Conservation (phyloP, 345 rosid genomes). For the Noccaea caerulescens region DNA sequence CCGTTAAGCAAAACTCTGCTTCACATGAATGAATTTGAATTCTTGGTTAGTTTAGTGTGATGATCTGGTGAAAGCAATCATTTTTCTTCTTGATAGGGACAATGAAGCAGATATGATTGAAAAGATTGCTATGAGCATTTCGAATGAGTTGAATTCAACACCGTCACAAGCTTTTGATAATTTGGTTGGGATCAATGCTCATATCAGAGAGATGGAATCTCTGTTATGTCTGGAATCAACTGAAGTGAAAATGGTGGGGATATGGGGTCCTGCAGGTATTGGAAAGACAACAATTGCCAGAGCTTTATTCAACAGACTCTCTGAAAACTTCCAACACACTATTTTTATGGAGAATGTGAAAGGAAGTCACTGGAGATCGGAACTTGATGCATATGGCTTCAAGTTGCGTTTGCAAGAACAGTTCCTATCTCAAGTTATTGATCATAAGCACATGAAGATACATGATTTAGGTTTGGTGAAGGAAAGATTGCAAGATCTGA, state of each 20-base stretch:
- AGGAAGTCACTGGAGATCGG: not conserved
- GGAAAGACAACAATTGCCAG: constrained; percentile 39
- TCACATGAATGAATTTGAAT: constrained; percentile 11
- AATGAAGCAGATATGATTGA: constrained; percentile 36
- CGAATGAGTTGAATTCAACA: constrained; percentile 10
- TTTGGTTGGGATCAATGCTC: constrained; percentile 22
- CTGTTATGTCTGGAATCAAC: constrained; percentile 20
- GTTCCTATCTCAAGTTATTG: constrained; percentile 18
- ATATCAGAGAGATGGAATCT: constrained; percentile 16
- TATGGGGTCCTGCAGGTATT: constrained; percentile 40
- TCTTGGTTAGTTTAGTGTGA: not conserved
- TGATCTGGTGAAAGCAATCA: not conserved
- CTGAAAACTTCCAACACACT: constrained; percentile 10
- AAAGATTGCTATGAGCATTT: constrained; percentile 18
- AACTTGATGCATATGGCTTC: not conserved
- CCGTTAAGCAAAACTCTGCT: not conserved
- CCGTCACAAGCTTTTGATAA: not conserved
- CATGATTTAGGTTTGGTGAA: constrained; percentile 21
- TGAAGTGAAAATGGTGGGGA: constrained; percentile 35
- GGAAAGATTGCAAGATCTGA: constrained; percentile 26
- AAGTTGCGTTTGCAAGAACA: constrained; percentile 18
- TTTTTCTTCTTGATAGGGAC: constrained; percentile 16
- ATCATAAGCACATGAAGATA: constrained; percentile 30
- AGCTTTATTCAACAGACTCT: constrained; percentile 24
- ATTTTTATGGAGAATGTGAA: constrained; percentile 16